Percentiles rank a stretch among this genome's conserved stretches.
phyloP scores from a whole-genome alignment of 2,329 filamentous ascomycete species.

The Claviceps arundinis region DNA sequence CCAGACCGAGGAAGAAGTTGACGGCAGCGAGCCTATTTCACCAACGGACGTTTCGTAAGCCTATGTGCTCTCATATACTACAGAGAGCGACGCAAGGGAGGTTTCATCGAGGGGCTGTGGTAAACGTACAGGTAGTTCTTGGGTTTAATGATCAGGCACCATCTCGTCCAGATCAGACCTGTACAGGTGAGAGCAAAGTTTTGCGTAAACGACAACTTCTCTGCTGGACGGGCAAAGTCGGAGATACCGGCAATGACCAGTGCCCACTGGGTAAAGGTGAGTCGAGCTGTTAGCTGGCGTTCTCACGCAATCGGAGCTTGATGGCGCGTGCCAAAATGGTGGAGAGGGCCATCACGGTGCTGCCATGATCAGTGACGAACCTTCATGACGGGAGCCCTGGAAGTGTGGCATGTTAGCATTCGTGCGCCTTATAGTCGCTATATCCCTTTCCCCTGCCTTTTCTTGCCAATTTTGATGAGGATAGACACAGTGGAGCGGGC shows the following conservation, averaged over 20 bases:
- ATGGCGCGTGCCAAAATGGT: not conserved
- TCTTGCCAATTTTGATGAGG: not conserved
- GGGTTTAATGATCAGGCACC: conserved; percentile 95
- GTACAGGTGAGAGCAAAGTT: conserved; percentile 84
- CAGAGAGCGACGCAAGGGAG: not conserved
- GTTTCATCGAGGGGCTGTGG: not conserved
- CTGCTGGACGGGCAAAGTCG: conserved; percentile 81
- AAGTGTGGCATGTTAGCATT: not conserved
- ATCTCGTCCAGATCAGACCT: conserved; percentile 93
- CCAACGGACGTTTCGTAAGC: too few relatives aligned
- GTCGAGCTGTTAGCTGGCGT: conserved; percentile 5
- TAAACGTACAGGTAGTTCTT: conserved; percentile 68
- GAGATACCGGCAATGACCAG: conserved; percentile 85
- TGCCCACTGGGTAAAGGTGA: conserved; percentile 51
- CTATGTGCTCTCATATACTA: not conserved
- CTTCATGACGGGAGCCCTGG: conserved; percentile 87
- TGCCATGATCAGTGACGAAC: conserved; percentile 16
- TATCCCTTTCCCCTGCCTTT: not conserved
- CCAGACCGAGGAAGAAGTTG: conserved; percentile 92
- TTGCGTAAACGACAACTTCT: conserved; percentile 86
- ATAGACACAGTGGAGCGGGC: not conserved
- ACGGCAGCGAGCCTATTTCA: conserved; percentile 67
- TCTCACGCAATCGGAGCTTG: not conserved
- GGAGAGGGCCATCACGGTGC: not conserved
- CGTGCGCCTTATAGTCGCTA: not conserved